These are phyloP conservation scores for Acrasis kona DNA, from an alignment of 78 protist species.

Conservation along the genomic window DNA sequence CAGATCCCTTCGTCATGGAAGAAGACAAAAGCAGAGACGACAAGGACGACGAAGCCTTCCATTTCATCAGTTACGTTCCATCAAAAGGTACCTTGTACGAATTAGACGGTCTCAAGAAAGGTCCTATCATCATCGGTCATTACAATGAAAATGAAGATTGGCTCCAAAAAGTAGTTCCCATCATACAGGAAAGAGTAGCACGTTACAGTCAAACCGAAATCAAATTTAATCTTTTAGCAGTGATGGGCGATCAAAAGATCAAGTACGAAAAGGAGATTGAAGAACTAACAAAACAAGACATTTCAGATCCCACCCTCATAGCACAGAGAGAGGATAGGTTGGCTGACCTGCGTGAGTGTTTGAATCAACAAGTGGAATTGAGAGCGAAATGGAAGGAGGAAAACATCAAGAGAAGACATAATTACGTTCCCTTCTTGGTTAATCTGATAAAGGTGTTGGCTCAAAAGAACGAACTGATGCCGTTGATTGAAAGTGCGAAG, in stretches of 20 bases:
- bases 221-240: conserved; percentile 79
- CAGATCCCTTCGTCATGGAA: background rate
- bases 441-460: conserved; percentile 60
- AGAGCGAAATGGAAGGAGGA: conserved; percentile 38
- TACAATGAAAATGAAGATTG: conserved; percentile 8
- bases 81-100: conserved; percentile 79
- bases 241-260: conserved; percentile 17
- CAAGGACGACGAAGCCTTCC: conserved; percentile 78
- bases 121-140: conserved; percentile 69
- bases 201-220: conserved; percentile 58
- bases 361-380: background rate
- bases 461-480: conserved; percentile 19
- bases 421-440: conserved; percentile 83
- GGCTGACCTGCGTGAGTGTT: too few species aligned
- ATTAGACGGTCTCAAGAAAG: conserved; percentile 89
- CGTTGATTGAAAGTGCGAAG: conserved; percentile 11
- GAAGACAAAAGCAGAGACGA: conserved; percentile 12
- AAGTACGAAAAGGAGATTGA: background rate
- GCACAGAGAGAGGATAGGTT: background rate
- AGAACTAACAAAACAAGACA: background rate
- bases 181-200: conserved; percentile 48
- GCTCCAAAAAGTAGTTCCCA: conserved; percentile 30
- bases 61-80: conserved; percentile 84
- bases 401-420: conserved; percentile 76
- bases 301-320: background rate